These are phyloP conservation scores for Scutellaria baicalensis DNA, from an alignment of 257 asterid genomes.

Conservation along the genomic window DNA sequence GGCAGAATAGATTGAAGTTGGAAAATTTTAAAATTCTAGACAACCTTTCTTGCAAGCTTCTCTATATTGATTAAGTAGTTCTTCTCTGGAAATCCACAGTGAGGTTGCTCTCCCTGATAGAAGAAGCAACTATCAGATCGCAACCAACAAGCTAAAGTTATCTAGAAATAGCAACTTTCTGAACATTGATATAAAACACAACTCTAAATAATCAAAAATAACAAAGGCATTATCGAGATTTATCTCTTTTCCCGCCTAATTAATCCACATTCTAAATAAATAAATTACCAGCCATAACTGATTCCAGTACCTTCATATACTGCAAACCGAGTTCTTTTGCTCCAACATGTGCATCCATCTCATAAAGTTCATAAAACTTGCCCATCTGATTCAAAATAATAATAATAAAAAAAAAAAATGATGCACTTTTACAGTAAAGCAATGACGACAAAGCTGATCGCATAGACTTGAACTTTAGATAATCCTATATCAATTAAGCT, in stretches of 20 bases:
- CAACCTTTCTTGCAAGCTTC: slow-evolving; percentile 89
- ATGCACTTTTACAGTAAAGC: not conserved
- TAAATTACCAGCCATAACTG: not conserved
- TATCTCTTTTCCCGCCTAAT: not conserved
- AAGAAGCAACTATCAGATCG: slow-evolving; percentile 18
- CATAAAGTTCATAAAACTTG: slow-evolving; percentile 91
- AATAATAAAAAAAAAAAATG: slow-evolving; percentile 11
- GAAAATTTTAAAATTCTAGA: slow-evolving; percentile 9
- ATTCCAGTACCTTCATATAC: slow-evolving; percentile 85
- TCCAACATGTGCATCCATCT: slow-evolving; percentile 98
- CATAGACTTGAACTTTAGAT: slow-evolving; percentile 4
- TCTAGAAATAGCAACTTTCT: not conserved
- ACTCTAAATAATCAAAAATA: not conserved
- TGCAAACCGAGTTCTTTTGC: slow-evolving; percentile 94
- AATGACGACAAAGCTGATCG: slow-evolving; percentile 1
- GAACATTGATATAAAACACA: not conserved
- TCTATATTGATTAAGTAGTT: slow-evolving; percentile 79
- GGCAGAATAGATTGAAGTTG: not conserved
- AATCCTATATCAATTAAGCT: slow-evolving; percentile 10
- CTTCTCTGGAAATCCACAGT: slow-evolving; percentile 98
- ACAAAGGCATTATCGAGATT: not conserved
- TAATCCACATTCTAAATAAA: not conserved
- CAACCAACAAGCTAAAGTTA: slow-evolving; percentile 5
- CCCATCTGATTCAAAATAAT: slow-evolving; percentile 86
- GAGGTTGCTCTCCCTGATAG: slow-evolving; percentile 96